Evolutionary conservation across 768 basidiomycete genomes (phyloP).

Genomic region (Termitomyces sp.): DNA sequence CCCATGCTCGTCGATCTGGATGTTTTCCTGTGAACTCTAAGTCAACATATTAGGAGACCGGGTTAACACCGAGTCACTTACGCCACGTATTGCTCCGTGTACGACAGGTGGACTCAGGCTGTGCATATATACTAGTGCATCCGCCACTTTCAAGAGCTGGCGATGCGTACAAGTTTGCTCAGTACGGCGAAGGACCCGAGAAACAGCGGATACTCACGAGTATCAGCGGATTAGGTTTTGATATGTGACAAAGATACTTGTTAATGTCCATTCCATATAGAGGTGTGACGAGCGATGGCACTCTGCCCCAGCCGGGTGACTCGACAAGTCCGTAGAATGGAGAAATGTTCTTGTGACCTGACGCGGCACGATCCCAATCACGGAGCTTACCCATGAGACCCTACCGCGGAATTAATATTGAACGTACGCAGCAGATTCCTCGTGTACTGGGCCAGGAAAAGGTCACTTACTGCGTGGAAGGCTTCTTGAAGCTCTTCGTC

Average conservation of each 20-base stretch:
- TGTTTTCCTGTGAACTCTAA: slow-evolving; percentile 15
- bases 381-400: slow-evolving; percentile 9
- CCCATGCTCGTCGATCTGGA: slow-evolving; percentile 15
- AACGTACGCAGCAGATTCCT: background rate
- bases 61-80: slow-evolving; percentile 10
- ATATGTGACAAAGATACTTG: slow-evolving; percentile 6
- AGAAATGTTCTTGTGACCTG: slow-evolving; percentile 12
- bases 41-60: background rate
- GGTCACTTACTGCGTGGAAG: slow-evolving; percentile 6
- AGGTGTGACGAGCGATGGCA: slow-evolving; percentile 12
- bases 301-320: background rate
- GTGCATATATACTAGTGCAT: slow-evolving; percentile 21
- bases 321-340: slow-evolving; percentile 13
- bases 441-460: background rate
- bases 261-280: slow-evolving; percentile 12
- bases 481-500: background rate
- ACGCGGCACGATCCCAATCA: slow-evolving; percentile 12
- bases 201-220: slow-evolving; percentile 1
- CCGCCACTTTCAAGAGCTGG: slow-evolving; percentile 17
- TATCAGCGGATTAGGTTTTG: slow-evolving; percentile 1
- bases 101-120: slow-evolving; percentile 17
- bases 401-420: background rate
- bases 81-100: slow-evolving; percentile 22
- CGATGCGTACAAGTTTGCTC: background rate
- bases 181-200: background rate